Evolutionary conservation across 371 early-diverging fungal genomes (phyloP), one percentile per base, ranked within the genome.

Genomic region (Mortierella sp.): DNA sequence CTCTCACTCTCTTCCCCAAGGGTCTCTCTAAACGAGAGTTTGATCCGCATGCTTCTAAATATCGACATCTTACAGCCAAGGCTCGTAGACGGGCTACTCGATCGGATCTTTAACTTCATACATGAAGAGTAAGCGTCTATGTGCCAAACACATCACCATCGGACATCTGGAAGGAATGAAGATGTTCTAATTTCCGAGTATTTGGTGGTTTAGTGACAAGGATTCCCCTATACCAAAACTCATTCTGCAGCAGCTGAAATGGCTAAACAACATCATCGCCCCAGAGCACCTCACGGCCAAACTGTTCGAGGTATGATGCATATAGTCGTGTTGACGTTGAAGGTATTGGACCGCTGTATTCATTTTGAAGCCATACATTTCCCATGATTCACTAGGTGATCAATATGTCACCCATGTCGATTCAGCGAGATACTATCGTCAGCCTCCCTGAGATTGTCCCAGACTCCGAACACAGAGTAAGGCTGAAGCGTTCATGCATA

Each of bases 351-450:
- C 3, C 6, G 16, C 25, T 3, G 10, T 22, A 4, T 34, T n/a
- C 39, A 0, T 9, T 8, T 27, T 27, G 27, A 34, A 25, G 37
- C 5, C 17, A 21, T 4, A 25, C 8, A 44, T 21, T 44, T 14
- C 17, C 6, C 45, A 5, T 44, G 6, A 13, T 21, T 24, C 24
- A 22, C 5, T 60, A 86, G 87, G 84, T 91, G 13, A 83, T 92
- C 14, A 81, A 86, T 16, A 80, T 90, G 16, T 86, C 89, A 13
- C 87, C 92, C 10, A 34, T 83, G 7, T 78, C 86, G 6, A 85
- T 92, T 58, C 93, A 94, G 62, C 81, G 86, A 53, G 95, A 94
- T 72, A 86, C 94, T 27, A 90, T 94, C 25, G 81, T 83, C 16
- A 85, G 85, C 6, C 56, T 94, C 5, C 91, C 94, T 0, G 93